phyloP scores from a whole-genome alignment of 2,329 filamentous ascomycete species.

The Neodidymelliopsis sp. region DNA sequence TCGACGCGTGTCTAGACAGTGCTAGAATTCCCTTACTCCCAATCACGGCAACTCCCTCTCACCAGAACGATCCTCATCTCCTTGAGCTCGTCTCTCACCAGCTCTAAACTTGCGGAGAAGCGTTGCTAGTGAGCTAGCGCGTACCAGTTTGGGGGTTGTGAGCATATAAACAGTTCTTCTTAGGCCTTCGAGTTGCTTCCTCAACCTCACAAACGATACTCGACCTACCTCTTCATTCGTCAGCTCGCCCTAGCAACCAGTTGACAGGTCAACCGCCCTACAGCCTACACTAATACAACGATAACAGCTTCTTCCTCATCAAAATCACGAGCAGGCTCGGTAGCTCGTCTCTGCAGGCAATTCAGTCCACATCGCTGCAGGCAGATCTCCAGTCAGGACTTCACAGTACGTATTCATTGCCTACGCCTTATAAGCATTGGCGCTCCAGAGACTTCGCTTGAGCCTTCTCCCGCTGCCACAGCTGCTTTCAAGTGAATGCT shows the following conservation, averaged over 20 bases:
- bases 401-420: slow-evolving; percentile 4
- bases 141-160: neutral
- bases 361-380: slow-evolving; percentile 27
- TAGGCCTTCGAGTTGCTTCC: slow-evolving; percentile 18
- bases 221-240: slow-evolving; percentile 3
- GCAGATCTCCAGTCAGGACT: slow-evolving; percentile 9
- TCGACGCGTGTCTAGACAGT: neutral
- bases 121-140: slow-evolving; percentile 3
- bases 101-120: neutral
- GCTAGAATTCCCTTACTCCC: neutral
- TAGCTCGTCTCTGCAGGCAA: slow-evolving; percentile 24
- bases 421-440: neutral
- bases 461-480: slow-evolving; percentile 5
- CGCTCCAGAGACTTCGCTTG: no score
- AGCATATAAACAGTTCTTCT: slow-evolving; percentile 26
- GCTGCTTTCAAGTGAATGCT: slow-evolving; percentile 11
- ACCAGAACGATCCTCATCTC: neutral
- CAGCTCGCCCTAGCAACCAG: slow-evolving; percentile 9
- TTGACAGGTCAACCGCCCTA: slow-evolving; percentile 3
- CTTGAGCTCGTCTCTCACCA: slow-evolving; percentile 15
- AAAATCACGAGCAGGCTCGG: slow-evolving; percentile 22
- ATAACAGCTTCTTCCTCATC: neutral
- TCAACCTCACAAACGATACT: slow-evolving; percentile 24
- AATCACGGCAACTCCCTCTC: neutral
- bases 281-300: slow-evolving; percentile 2